Base-by-base conservation (phyloP, 2,329 filamentous ascomycete genomes). In the Colletotrichum theobromicola region DNA sequence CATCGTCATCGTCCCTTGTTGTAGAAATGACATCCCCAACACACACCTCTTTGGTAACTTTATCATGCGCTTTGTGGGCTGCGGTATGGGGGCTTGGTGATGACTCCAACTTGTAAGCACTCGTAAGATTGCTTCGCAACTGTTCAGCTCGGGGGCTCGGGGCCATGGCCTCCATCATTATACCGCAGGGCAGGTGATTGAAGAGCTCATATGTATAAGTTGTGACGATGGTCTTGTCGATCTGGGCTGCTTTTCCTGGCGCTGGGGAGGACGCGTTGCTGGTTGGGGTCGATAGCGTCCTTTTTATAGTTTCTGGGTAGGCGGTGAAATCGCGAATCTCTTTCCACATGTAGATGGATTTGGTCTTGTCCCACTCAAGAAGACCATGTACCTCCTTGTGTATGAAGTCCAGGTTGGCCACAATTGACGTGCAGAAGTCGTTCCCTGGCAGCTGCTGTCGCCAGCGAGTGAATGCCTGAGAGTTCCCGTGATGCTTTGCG, bases 191-290 rank as follows among this genome's bases (percentile, higher is more conserved):
- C 80, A 95, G 88, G 24, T 92, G 83, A 4, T 86, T 84, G 76
- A 97, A 97, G 69, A 90, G 90, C 4, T 90, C 79, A 74, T 91
- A 88, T 0, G 94, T 89, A 70, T 93, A 94, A 0, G 92, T 90
- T 0, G 95, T 96, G 0, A 96, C 93, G 0, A 94, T 83, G 0
- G 94, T 96, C 5, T 80, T 80, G 0, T 80, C 75, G 7, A 80
- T 74, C 8, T 30, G 18, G 5, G 7, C 15, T 5, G 28, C 4
- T 6, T 69, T 62, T 7, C 16, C 30, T 12, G 35, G n/a, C 9
- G 53, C 30, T 6, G 72, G 21, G 9, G 53, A 61, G 13, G 28
- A 35, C 3, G 46, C 10, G 77, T 55, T 50, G 10, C 26, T 50
- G 2, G 24, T 28, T 12, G 50, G 24, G 6, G 34, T 16, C 9